phyloP scores from a whole-genome alignment of 148 eudicot species.

The Suaeda aralocaspica region DNA sequence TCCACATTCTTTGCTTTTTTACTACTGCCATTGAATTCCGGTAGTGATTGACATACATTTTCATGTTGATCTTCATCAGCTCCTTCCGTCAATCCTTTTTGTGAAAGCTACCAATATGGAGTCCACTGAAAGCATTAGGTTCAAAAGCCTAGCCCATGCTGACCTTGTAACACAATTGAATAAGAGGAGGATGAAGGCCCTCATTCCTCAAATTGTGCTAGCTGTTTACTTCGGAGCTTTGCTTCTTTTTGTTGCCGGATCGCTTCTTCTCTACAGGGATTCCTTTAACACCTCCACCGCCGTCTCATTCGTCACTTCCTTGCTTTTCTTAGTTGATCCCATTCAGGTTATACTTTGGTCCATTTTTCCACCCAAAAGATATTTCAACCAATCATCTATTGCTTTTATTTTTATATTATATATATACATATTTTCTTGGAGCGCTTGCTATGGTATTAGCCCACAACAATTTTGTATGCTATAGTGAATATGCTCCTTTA shows the following conservation, averaged over 20 bases:
- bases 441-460: too few species aligned
- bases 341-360: conserved; percentile 59
- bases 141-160: conserved; percentile 60
- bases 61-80: conserved; percentile 58
- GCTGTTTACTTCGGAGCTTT: conserved; percentile 67
- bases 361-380: too few species aligned
- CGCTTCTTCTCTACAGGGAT: conserved; percentile 51
- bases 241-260: conserved; percentile 51
- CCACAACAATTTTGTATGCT: too few species aligned
- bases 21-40: too few species aligned
- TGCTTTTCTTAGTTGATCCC: conserved; percentile 80
- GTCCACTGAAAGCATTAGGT: conserved; percentile 63
- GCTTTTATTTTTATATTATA: too few species aligned
- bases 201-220: conserved; percentile 80
- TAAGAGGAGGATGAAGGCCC: conserved; percentile 89
- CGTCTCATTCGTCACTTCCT: conserved; percentile 76
- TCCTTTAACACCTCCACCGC: conserved; percentile 51
- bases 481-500: too few species aligned
- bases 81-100: conserved; percentile 78
- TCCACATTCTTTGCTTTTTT: too few species aligned
- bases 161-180: conserved; percentile 47
- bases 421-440: too few species aligned
- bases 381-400: too few species aligned
- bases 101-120: conserved; percentile 93
- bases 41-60: too few species aligned